phyloP scores from a whole-genome alignment of 2,329 filamentous ascomycete species.

The Aspergillus uvarum region DNA sequence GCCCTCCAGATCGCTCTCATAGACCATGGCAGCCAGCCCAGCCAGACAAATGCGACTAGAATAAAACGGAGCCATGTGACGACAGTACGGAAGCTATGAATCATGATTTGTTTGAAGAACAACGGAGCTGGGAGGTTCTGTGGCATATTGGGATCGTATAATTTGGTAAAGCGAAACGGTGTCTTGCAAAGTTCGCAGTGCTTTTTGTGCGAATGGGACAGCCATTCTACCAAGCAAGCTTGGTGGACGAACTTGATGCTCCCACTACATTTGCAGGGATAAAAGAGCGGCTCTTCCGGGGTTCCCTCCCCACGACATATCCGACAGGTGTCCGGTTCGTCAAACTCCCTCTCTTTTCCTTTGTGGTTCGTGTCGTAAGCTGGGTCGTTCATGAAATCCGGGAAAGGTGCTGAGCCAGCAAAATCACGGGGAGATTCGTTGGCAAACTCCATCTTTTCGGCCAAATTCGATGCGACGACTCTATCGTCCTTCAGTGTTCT shows the following conservation, averaged over 20 bases:
- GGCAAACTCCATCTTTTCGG: conserved; percentile 30
- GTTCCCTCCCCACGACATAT: conserved; percentile 93
- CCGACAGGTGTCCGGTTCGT: conserved; percentile 81
- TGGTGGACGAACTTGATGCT: conserved; percentile 99
- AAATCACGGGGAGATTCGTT: conserved; percentile 23
- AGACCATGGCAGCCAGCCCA: conserved; percentile 81
- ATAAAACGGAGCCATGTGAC: conserved; percentile 75
- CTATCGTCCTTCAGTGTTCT: conserved; percentile 20
- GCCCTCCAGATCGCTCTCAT: conserved; percentile 92
- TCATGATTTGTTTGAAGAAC: conserved; percentile 74
- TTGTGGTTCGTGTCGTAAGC: conserved; percentile 47
- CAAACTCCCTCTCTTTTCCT: conserved; percentile 37
- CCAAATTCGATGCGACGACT: conserved; percentile 18
- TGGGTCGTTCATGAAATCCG: conserved; percentile 60
- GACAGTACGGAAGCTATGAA: conserved; percentile 70
- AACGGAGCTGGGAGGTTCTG: conserved; percentile 74
- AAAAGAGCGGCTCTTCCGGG: conserved; percentile 81
- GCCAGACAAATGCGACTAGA: conserved; percentile 82
- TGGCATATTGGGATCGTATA: conserved; percentile 95
- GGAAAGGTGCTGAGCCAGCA: conserved; percentile 26
- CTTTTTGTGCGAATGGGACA: conserved; percentile 98
- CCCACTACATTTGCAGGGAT: conserved; percentile 97
- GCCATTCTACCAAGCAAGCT: conserved; percentile 97
- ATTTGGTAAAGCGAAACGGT: conserved; percentile 94
- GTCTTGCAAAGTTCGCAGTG: conserved; percentile 99